Base-by-base conservation (phyloP, 805 yeast species). In the Lachancea thermotolerans region DNA sequence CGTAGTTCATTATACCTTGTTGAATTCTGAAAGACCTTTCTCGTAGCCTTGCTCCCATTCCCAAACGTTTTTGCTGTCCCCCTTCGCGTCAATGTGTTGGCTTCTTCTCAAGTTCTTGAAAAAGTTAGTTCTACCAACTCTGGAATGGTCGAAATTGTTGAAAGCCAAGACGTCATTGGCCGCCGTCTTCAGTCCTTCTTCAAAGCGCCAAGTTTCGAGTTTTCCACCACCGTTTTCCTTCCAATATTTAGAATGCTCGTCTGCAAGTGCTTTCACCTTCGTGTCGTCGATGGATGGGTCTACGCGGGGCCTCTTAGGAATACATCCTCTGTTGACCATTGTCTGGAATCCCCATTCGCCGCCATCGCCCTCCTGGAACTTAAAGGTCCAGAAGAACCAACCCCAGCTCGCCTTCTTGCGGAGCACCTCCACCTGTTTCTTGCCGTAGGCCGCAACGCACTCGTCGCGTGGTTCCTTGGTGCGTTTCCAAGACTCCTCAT, bases 341-440 rank as follows among this genome's bases (percentile, higher is more conserved):
- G 88, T 85, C 18, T 74, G 72, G 65, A 87, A 82, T 41, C 93
- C 97, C 98, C 98, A 91, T 66, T 88, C 97, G 12, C 98, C 98
- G 36, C 97, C 97, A 58, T 82, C 83, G 2, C 97, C 97, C 46
- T 79, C 72, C 59, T 83, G 78, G 59, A 90, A 90, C 65, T 88
- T 87, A 62, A 68, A 85, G 1, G 96, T 85, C 98, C 98, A 91
- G 65, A 93, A 91, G 64, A 74, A 90, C 47, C 77, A 73, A 0
- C 98, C 98, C 46, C 79, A 74, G 9, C 71, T 62, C 1, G 91
- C 82, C 31, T 82, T 66, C 33, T 74, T 54, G 4, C 61, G 57
- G 57, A 85, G 77, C 5, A 75, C 50, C 2, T 65, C 56, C 4
- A 64, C 51, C 60, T 87, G 81, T n/a, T 60, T 62, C 15, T 68